Evolutionary conservation across 306 rosid genomes (phyloP).

Genomic region (Casuarina cunninghamiana): DNA sequence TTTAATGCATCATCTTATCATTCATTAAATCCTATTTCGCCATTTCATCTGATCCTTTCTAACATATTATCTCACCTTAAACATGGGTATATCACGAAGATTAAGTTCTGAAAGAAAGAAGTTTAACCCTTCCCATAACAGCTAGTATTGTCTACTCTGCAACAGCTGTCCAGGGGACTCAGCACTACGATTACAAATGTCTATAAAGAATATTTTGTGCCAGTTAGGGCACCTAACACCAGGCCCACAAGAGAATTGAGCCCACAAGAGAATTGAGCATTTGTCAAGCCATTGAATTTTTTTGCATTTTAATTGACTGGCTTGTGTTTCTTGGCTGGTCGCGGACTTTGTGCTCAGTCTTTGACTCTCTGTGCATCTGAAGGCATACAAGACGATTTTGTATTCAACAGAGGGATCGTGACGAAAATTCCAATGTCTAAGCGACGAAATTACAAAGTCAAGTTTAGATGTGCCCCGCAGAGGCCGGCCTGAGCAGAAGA

Average conservation of each 20-base stretch:
- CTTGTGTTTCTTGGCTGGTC: constrained; percentile 5
- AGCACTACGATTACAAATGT: not conserved
- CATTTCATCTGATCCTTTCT: too few relatives aligned
- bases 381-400: not conserved
- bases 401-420: not conserved
- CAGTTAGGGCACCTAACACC: not conserved
- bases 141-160: too few relatives aligned
- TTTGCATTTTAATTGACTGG: not conserved
- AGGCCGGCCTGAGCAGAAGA: not conserved
- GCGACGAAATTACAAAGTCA: not conserved
- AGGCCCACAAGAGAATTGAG: not conserved
- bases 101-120: too few relatives aligned
- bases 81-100: too few relatives aligned
- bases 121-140: too few relatives aligned
- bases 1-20: too few relatives aligned
- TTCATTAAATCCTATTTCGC: too few relatives aligned
- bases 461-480: not conserved
- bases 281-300: not conserved
- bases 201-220: not conserved
- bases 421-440: not conserved
- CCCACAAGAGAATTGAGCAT: not conserved
- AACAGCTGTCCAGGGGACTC: too few relatives aligned
- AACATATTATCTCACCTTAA: too few relatives aligned
- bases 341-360: not conserved
- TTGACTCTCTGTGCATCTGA: constrained; percentile 1